A percentile compares a stretch with the other conserved stretches of the same genome.
Conservation (phyloP, 257 asterid species). For the Avicennia marina region DNA sequence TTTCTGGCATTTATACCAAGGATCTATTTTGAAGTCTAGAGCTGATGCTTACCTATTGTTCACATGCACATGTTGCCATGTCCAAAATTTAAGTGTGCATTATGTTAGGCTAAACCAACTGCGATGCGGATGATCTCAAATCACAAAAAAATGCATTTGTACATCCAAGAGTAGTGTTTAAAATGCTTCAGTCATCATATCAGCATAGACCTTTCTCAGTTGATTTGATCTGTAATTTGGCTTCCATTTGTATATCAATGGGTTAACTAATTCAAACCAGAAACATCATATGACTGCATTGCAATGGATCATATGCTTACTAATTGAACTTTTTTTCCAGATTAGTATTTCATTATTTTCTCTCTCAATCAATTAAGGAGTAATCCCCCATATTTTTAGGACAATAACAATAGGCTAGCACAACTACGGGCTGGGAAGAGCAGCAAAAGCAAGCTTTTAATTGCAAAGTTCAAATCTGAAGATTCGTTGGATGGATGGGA, state of each 20-base stretch:
- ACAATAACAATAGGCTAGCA: constrained; percentile 84
- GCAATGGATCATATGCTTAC: no score
- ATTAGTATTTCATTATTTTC: no score
- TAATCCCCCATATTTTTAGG: constrained; percentile 40
- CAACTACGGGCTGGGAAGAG: constrained; percentile 96
- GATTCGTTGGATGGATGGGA: constrained; percentile 89
- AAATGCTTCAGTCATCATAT: neutral
- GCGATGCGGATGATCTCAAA: no score
- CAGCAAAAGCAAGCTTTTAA: constrained; percentile 95
- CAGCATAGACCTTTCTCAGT: neutral
- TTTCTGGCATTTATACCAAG: neutral
- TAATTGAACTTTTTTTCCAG: no score
- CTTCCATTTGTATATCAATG: neutral
- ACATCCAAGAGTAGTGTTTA: no score
- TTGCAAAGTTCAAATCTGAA: constrained; percentile 79
- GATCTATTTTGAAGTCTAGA: neutral
- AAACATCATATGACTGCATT: no score
- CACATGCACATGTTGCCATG: no score
- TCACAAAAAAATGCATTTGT: no score
- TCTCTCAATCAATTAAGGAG: neutral
- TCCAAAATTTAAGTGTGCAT: no score
- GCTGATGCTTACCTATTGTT: neutral
- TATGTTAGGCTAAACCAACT: no score
- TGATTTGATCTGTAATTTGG: neutral
- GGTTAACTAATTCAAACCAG: neutral